Evolutionary conservation across 202 grass and related monocot genomes (phyloP).

Genomic region (Musa balbisiana): DNA sequence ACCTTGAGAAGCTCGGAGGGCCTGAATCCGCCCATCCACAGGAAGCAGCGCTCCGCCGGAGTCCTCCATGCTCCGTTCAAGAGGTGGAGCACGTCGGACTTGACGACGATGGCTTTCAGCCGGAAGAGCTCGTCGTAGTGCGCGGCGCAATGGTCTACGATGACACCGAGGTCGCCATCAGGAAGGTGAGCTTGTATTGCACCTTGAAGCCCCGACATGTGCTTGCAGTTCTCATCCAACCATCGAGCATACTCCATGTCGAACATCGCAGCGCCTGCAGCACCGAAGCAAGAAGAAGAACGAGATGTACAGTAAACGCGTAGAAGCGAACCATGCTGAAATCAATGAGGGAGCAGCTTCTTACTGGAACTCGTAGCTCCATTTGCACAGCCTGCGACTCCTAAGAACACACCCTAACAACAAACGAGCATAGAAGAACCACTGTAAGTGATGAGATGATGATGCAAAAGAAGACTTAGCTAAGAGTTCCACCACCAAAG

Average conservation of each 20-base stretch:
- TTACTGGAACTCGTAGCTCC: constrained; percentile 80
- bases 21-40: constrained; percentile 17
- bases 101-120: constrained; percentile 55
- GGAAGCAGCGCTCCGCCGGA: constrained; percentile 74
- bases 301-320: no score
- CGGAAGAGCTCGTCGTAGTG: constrained; percentile 87
- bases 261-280: constrained; percentile 69
- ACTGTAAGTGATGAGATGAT: no score
- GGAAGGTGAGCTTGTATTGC: constrained; percentile 53
- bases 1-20: constrained; percentile 61
- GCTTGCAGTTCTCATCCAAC: constrained; percentile 65
- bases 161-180: constrained; percentile 50
- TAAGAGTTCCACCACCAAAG: no score
- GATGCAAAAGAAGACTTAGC: no score
- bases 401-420: constrained; percentile 61
- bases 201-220: constrained; percentile 45
- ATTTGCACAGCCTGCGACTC: constrained; percentile 42
- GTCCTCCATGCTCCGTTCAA: constrained; percentile 63
- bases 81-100: constrained; percentile 77
- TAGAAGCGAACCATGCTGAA: no score
- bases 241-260: constrained; percentile 83
- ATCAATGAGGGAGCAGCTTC: constrained; percentile 17
- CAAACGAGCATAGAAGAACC: no score
- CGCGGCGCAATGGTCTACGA: constrained; percentile 63
- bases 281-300: neutral